Conservation (phyloP, 345 rosid species). For the Syzygium oleosum region DNA sequence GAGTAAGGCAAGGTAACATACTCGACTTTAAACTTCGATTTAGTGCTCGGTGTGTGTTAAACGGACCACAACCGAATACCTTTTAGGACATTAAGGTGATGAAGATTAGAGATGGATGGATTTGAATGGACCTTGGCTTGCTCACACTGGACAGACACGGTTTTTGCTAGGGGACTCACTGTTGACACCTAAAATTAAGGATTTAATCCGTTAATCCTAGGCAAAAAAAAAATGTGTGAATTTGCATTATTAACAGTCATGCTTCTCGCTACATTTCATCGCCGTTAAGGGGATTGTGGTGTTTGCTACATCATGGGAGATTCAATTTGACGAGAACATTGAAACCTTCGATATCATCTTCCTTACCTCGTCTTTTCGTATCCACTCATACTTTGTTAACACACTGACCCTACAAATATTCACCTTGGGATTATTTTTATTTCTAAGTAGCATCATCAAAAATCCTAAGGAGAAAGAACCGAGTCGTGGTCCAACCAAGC, state of each 20-base stretch:
- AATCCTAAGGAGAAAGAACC: neutral
- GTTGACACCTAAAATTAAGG: neutral
- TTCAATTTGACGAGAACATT: neutral
- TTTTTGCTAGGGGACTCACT: neutral
- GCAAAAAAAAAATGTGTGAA: neutral
- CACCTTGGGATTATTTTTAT: neutral
- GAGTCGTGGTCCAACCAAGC: neutral
- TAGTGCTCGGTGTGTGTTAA: neutral
- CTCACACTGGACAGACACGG: neutral
- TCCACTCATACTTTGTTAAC: neutral
- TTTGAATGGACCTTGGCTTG: neutral
- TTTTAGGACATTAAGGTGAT: neutral
- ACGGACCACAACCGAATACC: neutral
- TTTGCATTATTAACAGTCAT: no score
- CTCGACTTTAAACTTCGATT: neutral
- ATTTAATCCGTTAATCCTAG: neutral
- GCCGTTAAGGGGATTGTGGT: neutral
- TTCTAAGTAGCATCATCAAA: neutral
- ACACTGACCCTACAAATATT: neutral
- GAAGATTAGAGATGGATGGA: neutral
- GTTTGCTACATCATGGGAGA: neutral
- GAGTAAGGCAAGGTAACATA: neutral
- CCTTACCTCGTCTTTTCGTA: neutral
- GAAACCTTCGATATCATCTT: neutral
- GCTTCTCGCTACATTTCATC: neutral